Conservation (phyloP, 768 basidiomycete species). For the Crepidotus variabilis region DNA sequence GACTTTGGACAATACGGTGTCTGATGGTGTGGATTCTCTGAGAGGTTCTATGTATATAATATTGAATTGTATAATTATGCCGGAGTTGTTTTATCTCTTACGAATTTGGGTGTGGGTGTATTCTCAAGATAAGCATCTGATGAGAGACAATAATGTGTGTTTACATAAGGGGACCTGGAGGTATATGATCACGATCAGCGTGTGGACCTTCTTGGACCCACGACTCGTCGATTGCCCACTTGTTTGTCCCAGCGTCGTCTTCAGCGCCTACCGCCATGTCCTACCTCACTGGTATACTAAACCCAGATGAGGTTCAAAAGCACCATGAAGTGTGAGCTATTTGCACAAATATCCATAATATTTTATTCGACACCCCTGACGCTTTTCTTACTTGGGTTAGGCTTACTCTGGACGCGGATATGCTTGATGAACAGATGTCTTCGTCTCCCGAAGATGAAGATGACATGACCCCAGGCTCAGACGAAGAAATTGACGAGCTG, state of each 20-base stretch:
- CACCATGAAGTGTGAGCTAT: constrained; percentile 38
- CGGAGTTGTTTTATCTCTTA: constrained; percentile 7
- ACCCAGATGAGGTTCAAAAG: constrained; percentile 43
- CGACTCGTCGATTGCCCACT: constrained; percentile 23
- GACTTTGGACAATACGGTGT: constrained; percentile 28
- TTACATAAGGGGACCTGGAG: constrained; percentile 22
- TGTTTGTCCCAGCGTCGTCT: constrained; percentile 20
- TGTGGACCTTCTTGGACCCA: constrained; percentile 30
- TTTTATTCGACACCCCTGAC: constrained; percentile 4
- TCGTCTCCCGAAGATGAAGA: constrained; percentile 29
- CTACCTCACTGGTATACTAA: constrained; percentile 51
- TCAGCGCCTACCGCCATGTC: constrained; percentile 42
- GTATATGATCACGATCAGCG: constrained; percentile 22
- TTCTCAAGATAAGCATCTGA: constrained; percentile 10
- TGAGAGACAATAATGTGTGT: constrained; percentile 15
- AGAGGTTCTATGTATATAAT: constrained; percentile 7
- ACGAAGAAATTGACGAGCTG: constrained; percentile 24
- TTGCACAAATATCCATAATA: constrained; percentile 8
- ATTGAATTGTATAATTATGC: not conserved
- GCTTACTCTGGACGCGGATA: constrained; percentile 15
- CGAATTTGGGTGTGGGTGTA: not conserved
- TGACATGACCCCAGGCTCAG: constrained; percentile 18
- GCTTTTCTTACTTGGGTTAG: constrained; percentile 9
- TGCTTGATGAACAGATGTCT: constrained; percentile 21
- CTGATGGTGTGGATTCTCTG: constrained; percentile 10